Base-by-base conservation (phyloP, 169 alveolate genomes). In the Eimeria necatrix region DNA sequence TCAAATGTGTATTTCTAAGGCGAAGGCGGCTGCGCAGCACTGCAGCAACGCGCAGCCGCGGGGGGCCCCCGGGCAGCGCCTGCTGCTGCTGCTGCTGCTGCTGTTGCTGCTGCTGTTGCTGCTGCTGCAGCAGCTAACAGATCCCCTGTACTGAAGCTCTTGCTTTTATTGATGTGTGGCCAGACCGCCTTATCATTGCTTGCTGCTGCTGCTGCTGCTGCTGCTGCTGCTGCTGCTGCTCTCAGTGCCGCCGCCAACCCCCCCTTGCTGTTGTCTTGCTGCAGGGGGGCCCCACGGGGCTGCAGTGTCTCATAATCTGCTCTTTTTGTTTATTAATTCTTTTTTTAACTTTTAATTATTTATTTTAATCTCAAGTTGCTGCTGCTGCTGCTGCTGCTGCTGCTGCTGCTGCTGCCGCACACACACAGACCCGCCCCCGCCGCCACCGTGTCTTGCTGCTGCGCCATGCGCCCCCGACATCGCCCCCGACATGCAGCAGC, bases 211-310 rank as follows among this genome's bases (percentile, higher is more conserved):
- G 7, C 24, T 14, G 78, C 24, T 18, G 78, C 78, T 68, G 78
- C 24, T 18, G 32, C 46, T 14, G 78, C 78, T 22, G 32, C 78
- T 68, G 78, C 78, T 68, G 78, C 78, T 68, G 78, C 78, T 68
- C 32, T 68, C 32, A 22, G 46, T 68, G 24, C 24, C 26, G 76
- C 76, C 26, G 26, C 76, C 76, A 64, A 64, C 76, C 76, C 26
- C 76, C 76, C 20, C 32, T 64, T 9, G 76, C 76, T 64, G 76
- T 9, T 64, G 76, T 64, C 76, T 64, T 64, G 14, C 32, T 64
- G 5, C 76, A 14, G 14, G 41, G 76, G 41, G 76, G 76, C 76
- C 76, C 76, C 26, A 14, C 8, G 26, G 26, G 32, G 9, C 26
- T 64, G 8, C 8, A 9, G 26, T 64, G 26, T 64, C 76, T 64